Evolutionary conservation across 352 stramenopile species (phyloP), one percentile per base, ranked within the genome.

Genomic region (Pythium aristosporum): DNA sequence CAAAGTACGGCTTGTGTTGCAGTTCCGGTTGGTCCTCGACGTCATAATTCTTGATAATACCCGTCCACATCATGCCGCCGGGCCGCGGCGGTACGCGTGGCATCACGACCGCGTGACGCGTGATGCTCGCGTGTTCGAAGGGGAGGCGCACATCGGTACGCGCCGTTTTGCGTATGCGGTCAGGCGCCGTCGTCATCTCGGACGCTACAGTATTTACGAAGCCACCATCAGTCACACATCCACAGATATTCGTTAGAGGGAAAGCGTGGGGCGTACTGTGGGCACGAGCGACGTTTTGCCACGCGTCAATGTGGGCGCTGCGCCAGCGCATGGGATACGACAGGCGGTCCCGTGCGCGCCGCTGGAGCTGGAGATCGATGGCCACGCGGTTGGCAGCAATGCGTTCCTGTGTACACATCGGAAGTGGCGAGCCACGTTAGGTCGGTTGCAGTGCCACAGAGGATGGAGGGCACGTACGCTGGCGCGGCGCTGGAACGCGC

Each of bases 1-100:
- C 80, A 73, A 88, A 89, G 65, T 88, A 89, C 41, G 80, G 81
- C 48, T 87, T 57, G 63, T 74, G 85, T 56, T 84, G 82, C 54
- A 91, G 79, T 55, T 91, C 72, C 18, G 81, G 81, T 65, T 98
- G 82, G 69, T 98, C 92, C 42, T 96, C 87, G 16, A 91, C 82
- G 30, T 84, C 71, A 66, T 89, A 94, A 56, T 94, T 94, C 43
- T 88, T 93, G 21, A 77, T 81, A 30, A 97, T 65, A 10, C 79
- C 80, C 36, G 84, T 93, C 84, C 84, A 93, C 84, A 90, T 91
- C 28, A 76, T 90, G 11, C 75, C 69, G 21, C 67, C 80, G n/a
- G 82, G 82, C 41, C 74, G 77, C 4, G 71, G 61, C 8, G 74
- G 77, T 4, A 91, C 63, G 37, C 71, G 69, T 16, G 82, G 82